phyloP scores from a whole-genome alignment of 1,139 yeast species.

The Petasospora rhodanensis region DNA sequence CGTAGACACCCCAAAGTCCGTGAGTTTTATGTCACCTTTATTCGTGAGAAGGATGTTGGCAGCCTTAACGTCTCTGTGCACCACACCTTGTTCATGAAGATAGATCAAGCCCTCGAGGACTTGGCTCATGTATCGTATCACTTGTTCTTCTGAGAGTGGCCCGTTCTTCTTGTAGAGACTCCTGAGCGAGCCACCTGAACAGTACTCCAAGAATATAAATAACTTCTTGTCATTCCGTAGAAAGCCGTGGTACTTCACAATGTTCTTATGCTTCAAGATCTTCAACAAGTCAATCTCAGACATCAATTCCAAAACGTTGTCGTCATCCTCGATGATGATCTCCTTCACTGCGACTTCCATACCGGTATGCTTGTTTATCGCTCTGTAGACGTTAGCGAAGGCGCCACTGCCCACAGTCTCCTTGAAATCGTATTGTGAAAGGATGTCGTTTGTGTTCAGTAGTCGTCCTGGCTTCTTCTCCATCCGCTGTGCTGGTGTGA shows the following conservation, averaged over 20 bases:
- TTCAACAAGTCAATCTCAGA: slow-evolving; percentile 86
- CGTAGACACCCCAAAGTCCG: slow-evolving; percentile 98
- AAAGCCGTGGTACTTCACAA: slow-evolving; percentile 87
- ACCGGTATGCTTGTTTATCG: slow-evolving; percentile 57
- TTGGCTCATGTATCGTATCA: slow-evolving; percentile 59
- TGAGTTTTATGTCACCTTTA: slow-evolving; percentile 77
- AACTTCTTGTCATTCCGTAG: slow-evolving; percentile 63
- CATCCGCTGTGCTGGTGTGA: slow-evolving; percentile 51
- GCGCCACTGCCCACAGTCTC: slow-evolving; percentile 77
- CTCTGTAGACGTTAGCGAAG: slow-evolving; percentile 69
- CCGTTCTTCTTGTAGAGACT: slow-evolving; percentile 48
- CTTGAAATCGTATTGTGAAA: slow-evolving; percentile 53
- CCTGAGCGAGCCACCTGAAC: slow-evolving; percentile 83
- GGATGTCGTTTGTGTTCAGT: slow-evolving; percentile 30
- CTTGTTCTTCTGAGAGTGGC: slow-evolving; percentile 56
- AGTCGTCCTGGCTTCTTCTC: slow-evolving; percentile 38
- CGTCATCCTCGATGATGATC: slow-evolving; percentile 53
- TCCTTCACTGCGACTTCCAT: slow-evolving; percentile 84
- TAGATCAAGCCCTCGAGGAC: slow-evolving; percentile 72
- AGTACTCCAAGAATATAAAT: slow-evolving; percentile 74
- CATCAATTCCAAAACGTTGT: slow-evolving; percentile 55
- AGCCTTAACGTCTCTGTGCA: slow-evolving; percentile 93
- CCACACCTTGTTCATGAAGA: slow-evolving; percentile 84
- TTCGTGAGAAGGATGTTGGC: slow-evolving; percentile 87
- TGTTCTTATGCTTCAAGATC: slow-evolving; percentile 75